Conservation (phyloP, 371 early-diverging fungal genomes). For the Mucor circinelloides region DNA sequence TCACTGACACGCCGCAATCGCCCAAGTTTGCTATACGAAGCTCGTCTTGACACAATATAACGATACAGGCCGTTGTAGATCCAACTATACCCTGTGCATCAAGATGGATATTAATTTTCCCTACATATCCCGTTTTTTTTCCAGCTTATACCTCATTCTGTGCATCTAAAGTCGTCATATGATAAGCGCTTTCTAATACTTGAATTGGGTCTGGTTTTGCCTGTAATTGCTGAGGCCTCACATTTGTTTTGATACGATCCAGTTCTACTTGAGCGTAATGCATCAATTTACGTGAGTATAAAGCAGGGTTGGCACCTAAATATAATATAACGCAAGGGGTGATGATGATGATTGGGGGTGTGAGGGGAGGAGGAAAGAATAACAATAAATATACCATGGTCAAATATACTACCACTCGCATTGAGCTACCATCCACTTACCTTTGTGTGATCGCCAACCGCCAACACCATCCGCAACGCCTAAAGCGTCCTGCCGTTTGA, state of each 20-base stretch:
- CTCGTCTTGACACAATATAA: slow-evolving; percentile 85
- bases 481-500: slow-evolving; percentile 73
- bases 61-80: slow-evolving; percentile 88
- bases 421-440: slow-evolving; percentile 11
- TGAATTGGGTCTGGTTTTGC: slow-evolving; percentile 56
- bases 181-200: slow-evolving; percentile 75
- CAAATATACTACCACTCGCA: not conserved
- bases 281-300: slow-evolving; percentile 90
- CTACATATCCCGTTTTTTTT: not conserved
- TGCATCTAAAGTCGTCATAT: slow-evolving; percentile 65
- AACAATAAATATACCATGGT: not conserved
- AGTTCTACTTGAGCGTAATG: slow-evolving; percentile 82
- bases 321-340: not conserved
- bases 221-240: slow-evolving; percentile 31
- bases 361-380: not conserved
- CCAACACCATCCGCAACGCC: slow-evolving; percentile 89
- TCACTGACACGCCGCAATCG: slow-evolving; percentile 86
- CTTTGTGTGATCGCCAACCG: slow-evolving; percentile 69
- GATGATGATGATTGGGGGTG: not conserved
- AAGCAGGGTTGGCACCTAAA: slow-evolving; percentile 80
- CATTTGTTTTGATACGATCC: slow-evolving; percentile 51
- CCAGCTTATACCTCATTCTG: slow-evolving; percentile 59
- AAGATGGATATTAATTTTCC: not conserved
- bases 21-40: slow-evolving; percentile 90
- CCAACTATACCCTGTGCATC: slow-evolving; percentile 68